phyloP scores from a whole-genome alignment of 2,329 filamentous ascomycete species.

The Cordyceps fumosorosea region DNA sequence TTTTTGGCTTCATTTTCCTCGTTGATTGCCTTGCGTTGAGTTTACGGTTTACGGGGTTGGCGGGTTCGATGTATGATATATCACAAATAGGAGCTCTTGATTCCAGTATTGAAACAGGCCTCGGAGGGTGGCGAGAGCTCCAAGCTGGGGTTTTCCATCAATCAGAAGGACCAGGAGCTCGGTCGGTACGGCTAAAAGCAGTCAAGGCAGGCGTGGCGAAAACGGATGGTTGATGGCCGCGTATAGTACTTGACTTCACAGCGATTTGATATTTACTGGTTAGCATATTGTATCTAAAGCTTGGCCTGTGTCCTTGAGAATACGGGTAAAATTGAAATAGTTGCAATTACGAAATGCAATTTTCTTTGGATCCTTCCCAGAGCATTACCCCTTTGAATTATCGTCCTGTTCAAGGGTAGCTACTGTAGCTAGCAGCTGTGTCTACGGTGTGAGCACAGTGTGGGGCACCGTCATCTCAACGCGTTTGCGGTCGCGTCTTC shows the following conservation, averaged over 20 bases:
- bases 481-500: conserved; percentile 7
- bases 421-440: too few relatives aligned
- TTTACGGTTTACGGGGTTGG: conserved; percentile 3
- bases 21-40: not conserved
- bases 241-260: not conserved
- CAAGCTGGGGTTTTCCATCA: not conserved
- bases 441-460: conserved; percentile 8
- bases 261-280: not conserved
- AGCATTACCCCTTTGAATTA: not conserved
- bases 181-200: not conserved
- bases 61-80: conserved; percentile 13
- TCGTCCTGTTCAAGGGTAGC: too few relatives aligned
- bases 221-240: not conserved
- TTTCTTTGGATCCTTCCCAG: not conserved
- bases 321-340: not conserved
- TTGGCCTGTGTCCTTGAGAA: not conserved
- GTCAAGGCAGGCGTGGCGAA: not conserved
- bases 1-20: conserved; percentile 5
- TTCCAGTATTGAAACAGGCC: conserved; percentile 1
- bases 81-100: conserved; percentile 9
- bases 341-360: not conserved
- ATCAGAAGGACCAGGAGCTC: not conserved
- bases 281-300: not conserved
- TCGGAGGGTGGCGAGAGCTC: not conserved
- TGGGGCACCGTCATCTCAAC: conserved; percentile 6